phyloP scores from a whole-genome alignment of 805 yeast species.

The Pichia nakasei region DNA sequence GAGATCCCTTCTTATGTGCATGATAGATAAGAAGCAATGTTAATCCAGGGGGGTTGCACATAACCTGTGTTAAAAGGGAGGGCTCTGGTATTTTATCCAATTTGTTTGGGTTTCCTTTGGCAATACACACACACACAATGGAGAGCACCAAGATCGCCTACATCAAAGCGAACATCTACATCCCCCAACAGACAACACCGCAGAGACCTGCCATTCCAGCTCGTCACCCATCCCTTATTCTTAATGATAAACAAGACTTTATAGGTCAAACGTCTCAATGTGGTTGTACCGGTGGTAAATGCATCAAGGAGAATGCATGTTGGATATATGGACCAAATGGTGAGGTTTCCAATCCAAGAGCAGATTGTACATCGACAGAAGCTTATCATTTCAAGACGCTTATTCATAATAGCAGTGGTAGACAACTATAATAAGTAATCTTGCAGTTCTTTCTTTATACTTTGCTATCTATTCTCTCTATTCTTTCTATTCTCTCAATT shows the following conservation, averaged over 20 bases:
- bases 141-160: slow-evolving; percentile 24
- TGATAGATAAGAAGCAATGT: too few relatives aligned
- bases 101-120: too few relatives aligned
- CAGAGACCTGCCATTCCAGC: slow-evolving; percentile 23
- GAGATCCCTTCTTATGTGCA: too few relatives aligned
- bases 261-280: slow-evolving; percentile 21
- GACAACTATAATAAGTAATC: slow-evolving; percentile 10
- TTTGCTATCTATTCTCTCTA: too few relatives aligned
- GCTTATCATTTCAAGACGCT: slow-evolving; percentile 22
- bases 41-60: too few relatives aligned
- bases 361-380: slow-evolving; percentile 23
- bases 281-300: slow-evolving; percentile 28
- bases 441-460: background rate
- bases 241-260: slow-evolving; percentile 24
- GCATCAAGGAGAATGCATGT: slow-evolving; percentile 26
- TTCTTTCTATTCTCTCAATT: too few relatives aligned
- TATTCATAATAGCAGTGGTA: slow-evolving; percentile 17
- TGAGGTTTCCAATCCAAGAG: slow-evolving; percentile 19
- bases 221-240: slow-evolving; percentile 29
- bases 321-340: slow-evolving; percentile 31
- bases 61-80: too few relatives aligned
- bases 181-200: slow-evolving; percentile 19
- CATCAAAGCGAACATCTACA: slow-evolving; percentile 27
- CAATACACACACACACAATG: slow-evolving; percentile 14
- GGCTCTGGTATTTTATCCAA: too few relatives aligned